Percentiles rank a stretch among this genome's conserved stretches.
phyloP scores from a whole-genome alignment of 176 grass and related monocot species.

The Triticum turgidum region DNA sequence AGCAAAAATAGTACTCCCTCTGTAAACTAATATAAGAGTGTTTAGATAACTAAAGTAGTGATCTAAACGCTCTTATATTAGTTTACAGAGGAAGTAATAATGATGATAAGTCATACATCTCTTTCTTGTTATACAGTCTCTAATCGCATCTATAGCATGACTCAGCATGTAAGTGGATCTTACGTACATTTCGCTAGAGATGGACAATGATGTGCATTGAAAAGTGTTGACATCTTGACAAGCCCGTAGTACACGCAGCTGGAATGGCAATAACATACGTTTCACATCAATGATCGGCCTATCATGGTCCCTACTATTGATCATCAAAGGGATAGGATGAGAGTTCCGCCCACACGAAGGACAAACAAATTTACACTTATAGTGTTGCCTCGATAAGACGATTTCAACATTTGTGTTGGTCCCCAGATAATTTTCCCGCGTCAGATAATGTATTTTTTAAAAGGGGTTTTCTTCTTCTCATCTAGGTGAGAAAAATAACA shows the following conservation, averaged over 20 bases:
- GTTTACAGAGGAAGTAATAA: no score
- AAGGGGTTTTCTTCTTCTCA: no score
- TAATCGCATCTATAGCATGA: neutral
- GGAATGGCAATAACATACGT: neutral
- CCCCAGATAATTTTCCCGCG: neutral
- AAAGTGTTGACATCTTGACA: neutral
- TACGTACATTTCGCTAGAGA: neutral
- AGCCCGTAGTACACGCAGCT: neutral
- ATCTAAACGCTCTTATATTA: no score
- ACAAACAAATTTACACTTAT: neutral
- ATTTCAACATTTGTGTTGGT: neutral
- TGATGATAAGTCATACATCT: neutral
- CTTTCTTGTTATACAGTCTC: neutral
- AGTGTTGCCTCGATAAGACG: neutral
- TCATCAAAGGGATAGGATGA: neutral
- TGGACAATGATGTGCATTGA: neutral
- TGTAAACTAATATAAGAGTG: no score
- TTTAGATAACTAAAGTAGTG: no score
- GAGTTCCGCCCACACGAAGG: neutral
- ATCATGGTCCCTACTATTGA: neutral
- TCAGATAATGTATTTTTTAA: no score
- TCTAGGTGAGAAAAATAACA: no score
- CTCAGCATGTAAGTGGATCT: neutral
- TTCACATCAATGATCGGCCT: neutral
- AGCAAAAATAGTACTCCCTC: no score